Evolutionary conservation across 768 basidiomycete genomes (phyloP).

Genomic region (Boletales sp.): DNA sequence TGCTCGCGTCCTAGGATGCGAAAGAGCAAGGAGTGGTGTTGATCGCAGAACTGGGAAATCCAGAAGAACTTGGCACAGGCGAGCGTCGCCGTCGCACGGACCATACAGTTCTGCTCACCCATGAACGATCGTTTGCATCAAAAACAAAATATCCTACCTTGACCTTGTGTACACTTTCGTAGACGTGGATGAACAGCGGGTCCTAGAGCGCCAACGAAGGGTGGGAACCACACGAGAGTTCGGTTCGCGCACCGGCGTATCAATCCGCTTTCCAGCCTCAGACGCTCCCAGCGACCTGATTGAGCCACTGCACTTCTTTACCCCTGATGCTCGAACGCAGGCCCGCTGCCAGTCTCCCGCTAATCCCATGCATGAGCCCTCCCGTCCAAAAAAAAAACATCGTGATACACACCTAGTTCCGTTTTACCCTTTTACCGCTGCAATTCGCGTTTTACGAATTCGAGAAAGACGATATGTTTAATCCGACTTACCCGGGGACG

Average conservation of each 20-base stretch:
- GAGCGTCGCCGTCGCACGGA: constrained; percentile 83
- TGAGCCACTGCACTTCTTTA: constrained; percentile 81
- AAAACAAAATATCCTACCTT: too few relatives aligned
- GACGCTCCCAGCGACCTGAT: constrained; percentile 95
- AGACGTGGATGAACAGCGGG: constrained; percentile 86
- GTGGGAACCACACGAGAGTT: constrained; percentile 78
- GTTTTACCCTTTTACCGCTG: constrained; percentile 94
- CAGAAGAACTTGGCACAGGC: constrained; percentile 96
- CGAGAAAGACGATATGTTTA: constrained; percentile 95
- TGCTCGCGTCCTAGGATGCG: constrained; percentile 87
- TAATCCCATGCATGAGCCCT: constrained; percentile 18
- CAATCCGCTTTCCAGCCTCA: constrained; percentile 92
- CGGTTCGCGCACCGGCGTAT: constrained; percentile 78
- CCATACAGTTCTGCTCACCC: constrained; percentile 84
- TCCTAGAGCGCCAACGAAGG: constrained; percentile 85
- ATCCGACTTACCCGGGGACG: constrained; percentile 92
- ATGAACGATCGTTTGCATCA: constrained; percentile 6
- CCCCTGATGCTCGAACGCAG: constrained; percentile 36
- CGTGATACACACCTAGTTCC: constrained; percentile 54
- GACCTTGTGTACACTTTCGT: constrained; percentile 85
- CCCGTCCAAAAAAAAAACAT: background rate
- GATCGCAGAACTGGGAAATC: constrained; percentile 91
- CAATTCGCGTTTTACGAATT: constrained; percentile 93
- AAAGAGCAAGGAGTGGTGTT: constrained; percentile 84
- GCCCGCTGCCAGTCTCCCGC: constrained; percentile 55